Conservation (phyloP, 306 rosid genomes). For the Hippophae gyantsensis region DNA sequence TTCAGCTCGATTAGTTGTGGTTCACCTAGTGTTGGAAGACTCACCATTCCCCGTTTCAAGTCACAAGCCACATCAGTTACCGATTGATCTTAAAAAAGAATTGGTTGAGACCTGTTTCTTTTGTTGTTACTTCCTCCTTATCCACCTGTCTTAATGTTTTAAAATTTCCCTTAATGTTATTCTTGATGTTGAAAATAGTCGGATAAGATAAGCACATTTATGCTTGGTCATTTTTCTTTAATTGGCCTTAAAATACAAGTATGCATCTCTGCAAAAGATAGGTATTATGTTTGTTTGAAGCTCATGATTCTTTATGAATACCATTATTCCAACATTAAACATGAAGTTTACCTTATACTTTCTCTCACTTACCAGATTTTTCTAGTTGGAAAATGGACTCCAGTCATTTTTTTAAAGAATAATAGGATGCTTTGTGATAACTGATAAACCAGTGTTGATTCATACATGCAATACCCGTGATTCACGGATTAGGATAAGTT, state of each 20-base stretch:
- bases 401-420: slow-evolving; percentile 3
- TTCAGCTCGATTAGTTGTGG: no score
- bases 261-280: neutral
- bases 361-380: slow-evolving; percentile 10
- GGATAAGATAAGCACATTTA: neutral
- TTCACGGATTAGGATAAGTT: slow-evolving; percentile 66
- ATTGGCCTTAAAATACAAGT: slow-evolving; percentile 2
- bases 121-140: neutral
- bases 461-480: slow-evolving; percentile 52
- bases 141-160: neutral
- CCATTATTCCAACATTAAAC: slow-evolving; percentile 13
- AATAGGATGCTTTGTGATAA: slow-evolving; percentile 25
- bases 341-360: slow-evolving; percentile 4
- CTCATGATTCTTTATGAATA: neutral
- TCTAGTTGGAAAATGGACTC: slow-evolving; percentile 10
- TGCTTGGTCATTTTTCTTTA: neutral
- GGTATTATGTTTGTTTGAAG: neutral
- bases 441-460: slow-evolving; percentile 37
- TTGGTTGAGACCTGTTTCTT: neutral
- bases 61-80: no score
- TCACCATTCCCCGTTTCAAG: no score
- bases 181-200: no score
- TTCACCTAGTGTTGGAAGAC: no score
- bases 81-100: no score
- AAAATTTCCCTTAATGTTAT: neutral